A percentile compares a stretch with the other conserved stretches of the same genome.
These are phyloP conservation scores for Xylariaceae sp. DNA, from an alignment of 2,329 filamentous ascomycete species.

Conservation along the genomic window DNA sequence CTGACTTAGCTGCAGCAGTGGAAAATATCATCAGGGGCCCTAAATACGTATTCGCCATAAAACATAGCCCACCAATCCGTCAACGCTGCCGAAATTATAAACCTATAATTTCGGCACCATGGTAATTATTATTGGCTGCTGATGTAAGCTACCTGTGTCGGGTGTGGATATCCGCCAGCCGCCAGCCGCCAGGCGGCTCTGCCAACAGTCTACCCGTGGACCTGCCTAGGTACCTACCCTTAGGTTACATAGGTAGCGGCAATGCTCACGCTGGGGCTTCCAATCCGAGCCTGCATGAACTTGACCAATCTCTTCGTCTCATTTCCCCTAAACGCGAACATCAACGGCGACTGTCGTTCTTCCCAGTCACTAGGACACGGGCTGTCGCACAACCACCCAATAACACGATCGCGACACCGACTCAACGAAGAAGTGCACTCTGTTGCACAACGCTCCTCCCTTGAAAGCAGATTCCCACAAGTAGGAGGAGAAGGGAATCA, in stretches of 20 bases:
- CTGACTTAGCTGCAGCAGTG: no score
- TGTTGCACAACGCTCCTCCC: neutral
- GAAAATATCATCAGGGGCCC: no score
- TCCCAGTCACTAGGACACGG: conserved; percentile 9
- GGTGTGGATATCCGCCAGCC: no score
- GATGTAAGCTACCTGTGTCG: no score
- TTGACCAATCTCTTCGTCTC: conserved; percentile 28
- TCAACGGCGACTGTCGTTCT: conserved; percentile 8
- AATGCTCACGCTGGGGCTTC: conserved; percentile 20
- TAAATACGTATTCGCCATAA: no score
- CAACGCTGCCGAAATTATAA: no score
- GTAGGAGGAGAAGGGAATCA: neutral
- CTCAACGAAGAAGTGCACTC: neutral
- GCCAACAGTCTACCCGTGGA: no score
- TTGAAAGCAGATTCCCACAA: neutral
- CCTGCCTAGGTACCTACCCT: neutral
- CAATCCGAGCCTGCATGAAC: conserved; percentile 21
- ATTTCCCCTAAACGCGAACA: conserved; percentile 27
- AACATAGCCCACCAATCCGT: no score
- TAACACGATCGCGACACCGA: conserved; percentile 5
- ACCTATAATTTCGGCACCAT: no score
- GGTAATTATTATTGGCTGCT: no score
- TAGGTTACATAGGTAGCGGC: conserved; percentile 10
- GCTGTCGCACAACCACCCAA: conserved; percentile 3
- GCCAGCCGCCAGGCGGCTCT: no score